Base-by-base conservation (phyloP, 2,329 filamentous ascomycete genomes). In the Penicillium digitatum region DNA sequence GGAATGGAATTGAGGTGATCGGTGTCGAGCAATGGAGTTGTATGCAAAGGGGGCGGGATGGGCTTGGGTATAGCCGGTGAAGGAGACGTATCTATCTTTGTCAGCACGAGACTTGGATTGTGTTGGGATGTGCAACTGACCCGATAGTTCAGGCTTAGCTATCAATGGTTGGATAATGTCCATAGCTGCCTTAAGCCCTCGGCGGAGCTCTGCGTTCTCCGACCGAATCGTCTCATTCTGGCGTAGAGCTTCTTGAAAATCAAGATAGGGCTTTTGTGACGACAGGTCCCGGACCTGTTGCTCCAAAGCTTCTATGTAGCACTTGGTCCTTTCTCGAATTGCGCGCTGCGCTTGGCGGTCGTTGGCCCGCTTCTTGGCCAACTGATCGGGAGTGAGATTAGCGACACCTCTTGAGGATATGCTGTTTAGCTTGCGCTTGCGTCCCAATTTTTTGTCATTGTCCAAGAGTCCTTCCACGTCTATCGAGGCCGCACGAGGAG, bases 331-430 rank as follows among this genome's bases (percentile, higher is more conserved):
- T 75, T 93, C 88, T 39, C 90, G 82, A 56, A 95, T 94, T 37
- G 89, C 89, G 46, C 90, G 83, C 71, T 95, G 90, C 29, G 90
- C 90, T 72, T 95, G 89, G 55, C 90, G 86, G 70, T 95, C 90
- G 82, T 96, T 96, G 67, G 90, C 89, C 61, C 92, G 82, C 78
- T 96, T 96, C 73, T 91, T 88, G 29, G 88, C 89, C 56, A 96
- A 82, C 74, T 96, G 92, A 58, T 92, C 88, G 6, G 90, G 88
- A 11, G 90, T 95, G 69, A 96, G 81, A 67, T 89, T 93, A 60
- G 90, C 90, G 53, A 95, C 91, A 60, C 89, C 91, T 62, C 90
- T 84, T 56, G 87, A 77, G 43, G 73, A 72, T 24, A 71, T 61
- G 54, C 65, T 72, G 38, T 70, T 68, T 52, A 74, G 61, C 62